phyloP scores from a whole-genome alignment of 169 alveolate species.

The Amoebophrya sp. region DNA sequence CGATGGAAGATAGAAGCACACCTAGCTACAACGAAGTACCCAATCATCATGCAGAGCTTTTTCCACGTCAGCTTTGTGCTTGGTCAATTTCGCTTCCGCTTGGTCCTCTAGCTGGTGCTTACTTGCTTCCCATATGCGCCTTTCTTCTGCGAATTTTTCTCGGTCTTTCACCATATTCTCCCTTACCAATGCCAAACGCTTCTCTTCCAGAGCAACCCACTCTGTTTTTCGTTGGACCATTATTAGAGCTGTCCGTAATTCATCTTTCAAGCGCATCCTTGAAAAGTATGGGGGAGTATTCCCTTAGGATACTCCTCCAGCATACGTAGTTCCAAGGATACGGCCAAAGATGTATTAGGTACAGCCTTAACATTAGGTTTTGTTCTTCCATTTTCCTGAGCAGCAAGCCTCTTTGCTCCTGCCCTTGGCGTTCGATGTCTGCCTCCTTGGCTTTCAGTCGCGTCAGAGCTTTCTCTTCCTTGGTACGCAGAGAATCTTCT shows the following conservation, averaged over 20 bases:
- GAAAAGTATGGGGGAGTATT: too few relatives aligned
- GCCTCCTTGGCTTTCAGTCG: not conserved
- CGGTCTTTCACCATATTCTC: not conserved
- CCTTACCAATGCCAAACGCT: not conserved
- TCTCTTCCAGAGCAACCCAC: constrained; percentile 1
- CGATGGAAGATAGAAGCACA: not conserved
- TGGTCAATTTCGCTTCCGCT: not conserved
- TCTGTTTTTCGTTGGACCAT: not conserved
- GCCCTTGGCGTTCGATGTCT: not conserved
- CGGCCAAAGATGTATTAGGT: too few relatives aligned
- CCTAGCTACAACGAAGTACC: not conserved
- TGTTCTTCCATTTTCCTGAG: constrained; percentile 8
- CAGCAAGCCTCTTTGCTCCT: not conserved
- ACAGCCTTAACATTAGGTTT: too few relatives aligned
- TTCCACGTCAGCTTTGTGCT: not conserved
- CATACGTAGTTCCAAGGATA: too few relatives aligned
- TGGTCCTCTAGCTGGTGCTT: not conserved
- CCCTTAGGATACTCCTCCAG: too few relatives aligned
- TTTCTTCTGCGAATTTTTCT: not conserved
- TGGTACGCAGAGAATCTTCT: not conserved
- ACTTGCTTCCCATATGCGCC: not conserved
- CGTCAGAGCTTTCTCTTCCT: not conserved
- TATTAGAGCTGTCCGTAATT: too few relatives aligned
- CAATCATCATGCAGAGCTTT: not conserved
- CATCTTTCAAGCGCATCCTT: too few relatives aligned